Percentiles rank a stretch among this genome's conserved stretches.
Conservation (phyloP, 495 filamentous ascomycete genomes). For the Aspergillus cavernicola region DNA sequence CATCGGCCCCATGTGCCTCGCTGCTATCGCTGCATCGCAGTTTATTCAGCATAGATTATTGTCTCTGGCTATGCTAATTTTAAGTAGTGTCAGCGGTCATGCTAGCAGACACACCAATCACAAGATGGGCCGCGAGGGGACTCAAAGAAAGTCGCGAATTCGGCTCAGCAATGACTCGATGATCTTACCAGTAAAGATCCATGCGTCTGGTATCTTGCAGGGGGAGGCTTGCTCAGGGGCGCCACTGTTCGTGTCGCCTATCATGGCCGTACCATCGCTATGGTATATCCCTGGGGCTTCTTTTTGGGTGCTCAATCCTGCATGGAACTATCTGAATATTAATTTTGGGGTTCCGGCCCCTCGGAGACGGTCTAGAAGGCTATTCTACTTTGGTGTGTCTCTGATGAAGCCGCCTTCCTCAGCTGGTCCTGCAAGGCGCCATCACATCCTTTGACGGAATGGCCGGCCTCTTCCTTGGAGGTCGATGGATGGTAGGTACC, state of each 20-base stretch:
- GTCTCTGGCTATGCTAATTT: background rate
- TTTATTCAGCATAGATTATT: background rate
- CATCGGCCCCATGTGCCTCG: background rate
- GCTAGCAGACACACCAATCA: background rate
- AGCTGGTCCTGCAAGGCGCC: conserved; percentile 9
- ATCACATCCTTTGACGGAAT: conserved; percentile 6
- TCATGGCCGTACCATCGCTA: background rate
- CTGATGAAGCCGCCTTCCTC: background rate
- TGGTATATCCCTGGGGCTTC: conserved; percentile 9
- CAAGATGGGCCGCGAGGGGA: background rate
- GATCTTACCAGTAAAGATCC: background rate
- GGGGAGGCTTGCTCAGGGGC: background rate
- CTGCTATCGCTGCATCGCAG: background rate
- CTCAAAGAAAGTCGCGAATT: background rate
- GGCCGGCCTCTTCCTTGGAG: background rate
- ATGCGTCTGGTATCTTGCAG: background rate
- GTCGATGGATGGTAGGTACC: background rate
- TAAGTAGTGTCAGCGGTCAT: background rate
- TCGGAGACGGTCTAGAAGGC: background rate
- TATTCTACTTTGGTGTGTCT: background rate
- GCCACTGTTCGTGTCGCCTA: conserved; percentile 7
- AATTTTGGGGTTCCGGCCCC: conserved; percentile 4
- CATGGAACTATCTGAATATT: conserved; percentile 6
- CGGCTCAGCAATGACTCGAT: background rate
- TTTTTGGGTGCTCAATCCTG: conserved; percentile 12